Conservation (phyloP, 2,329 filamentous ascomycete species). For the Epichloe uncinata region DNA sequence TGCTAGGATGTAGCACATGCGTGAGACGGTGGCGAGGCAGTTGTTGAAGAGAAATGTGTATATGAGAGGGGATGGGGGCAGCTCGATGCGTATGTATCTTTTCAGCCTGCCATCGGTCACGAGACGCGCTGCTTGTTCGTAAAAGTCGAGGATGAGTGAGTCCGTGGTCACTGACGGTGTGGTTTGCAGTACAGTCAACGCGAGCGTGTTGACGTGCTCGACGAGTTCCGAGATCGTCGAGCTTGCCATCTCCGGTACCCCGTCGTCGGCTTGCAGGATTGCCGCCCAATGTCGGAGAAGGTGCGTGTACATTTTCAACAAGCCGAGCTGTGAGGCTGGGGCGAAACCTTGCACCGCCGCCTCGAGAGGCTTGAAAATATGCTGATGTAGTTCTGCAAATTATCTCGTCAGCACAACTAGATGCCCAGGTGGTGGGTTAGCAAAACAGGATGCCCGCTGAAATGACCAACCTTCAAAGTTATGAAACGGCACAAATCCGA, state of each 20-base stretch:
- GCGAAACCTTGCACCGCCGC: constrained; percentile 34
- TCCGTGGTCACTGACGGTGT: constrained; percentile 28
- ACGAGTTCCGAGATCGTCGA: constrained; percentile 28
- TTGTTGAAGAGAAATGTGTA: constrained; percentile 58
- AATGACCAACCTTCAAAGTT: constrained; percentile 43
- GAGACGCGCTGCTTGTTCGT: constrained; percentile 45
- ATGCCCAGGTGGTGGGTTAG: too few relatives aligned
- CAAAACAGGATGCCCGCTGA: not conserved
- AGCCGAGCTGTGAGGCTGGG: constrained; percentile 37
- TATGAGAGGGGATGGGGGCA: constrained; percentile 53
- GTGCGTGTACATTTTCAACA: constrained; percentile 54
- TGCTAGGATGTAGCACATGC: constrained; percentile 56
- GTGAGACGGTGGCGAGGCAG: constrained; percentile 50
- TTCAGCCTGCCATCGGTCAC: constrained; percentile 38
- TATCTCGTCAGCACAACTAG: not conserved
- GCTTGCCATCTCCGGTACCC: constrained; percentile 22
- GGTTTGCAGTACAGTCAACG: constrained; percentile 46
- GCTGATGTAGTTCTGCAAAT: constrained; percentile 32
- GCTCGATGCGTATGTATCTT: constrained; percentile 47
- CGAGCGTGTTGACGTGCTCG: constrained; percentile 39
- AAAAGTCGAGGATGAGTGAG: constrained; percentile 55
- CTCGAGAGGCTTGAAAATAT: constrained; percentile 40
- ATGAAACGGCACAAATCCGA: constrained; percentile 40
- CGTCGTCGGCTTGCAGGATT: constrained; percentile 26
- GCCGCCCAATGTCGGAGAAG: constrained; percentile 50